Percentiles rank a stretch among this genome's conserved stretches.
Evolutionary conservation across 2,329 filamentous ascomycete genomes (phyloP).

Genomic region (Thielaviopsis ethacetica): DNA sequence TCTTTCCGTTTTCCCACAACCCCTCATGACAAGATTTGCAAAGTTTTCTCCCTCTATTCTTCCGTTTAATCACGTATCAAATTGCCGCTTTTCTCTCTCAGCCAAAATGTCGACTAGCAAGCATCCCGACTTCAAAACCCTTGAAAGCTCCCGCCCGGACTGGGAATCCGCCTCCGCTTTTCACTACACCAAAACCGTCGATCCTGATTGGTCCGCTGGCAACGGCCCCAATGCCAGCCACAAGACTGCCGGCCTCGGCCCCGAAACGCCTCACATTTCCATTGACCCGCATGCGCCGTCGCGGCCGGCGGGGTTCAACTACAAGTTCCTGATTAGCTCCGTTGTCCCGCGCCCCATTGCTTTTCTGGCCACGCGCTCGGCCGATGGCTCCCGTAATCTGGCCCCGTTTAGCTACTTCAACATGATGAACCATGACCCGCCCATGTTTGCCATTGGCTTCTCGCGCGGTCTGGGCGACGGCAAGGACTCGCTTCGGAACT

Average conservation of each 20-base stretch:
- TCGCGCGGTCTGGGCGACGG: constrained; percentile 29
- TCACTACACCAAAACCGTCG: constrained; percentile 44
- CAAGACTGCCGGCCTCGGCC: constrained; percentile 12
- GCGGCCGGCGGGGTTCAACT: constrained; percentile 56
- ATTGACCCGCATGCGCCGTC: constrained; percentile 69
- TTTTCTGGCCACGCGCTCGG: constrained; percentile 40
- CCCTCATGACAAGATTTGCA: neutral
- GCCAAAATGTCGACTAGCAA: constrained; percentile 4
- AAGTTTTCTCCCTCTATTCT: neutral
- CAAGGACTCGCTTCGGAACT: constrained; percentile 68
- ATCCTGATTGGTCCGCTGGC: constrained; percentile 50
- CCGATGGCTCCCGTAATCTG: constrained; percentile 53
- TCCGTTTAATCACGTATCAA: neutral
- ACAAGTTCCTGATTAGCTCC: constrained; percentile 77
- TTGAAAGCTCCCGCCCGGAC: constrained; percentile 48
- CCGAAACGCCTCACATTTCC: constrained; percentile 44
- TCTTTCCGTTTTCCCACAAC: neutral
- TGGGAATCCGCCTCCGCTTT: constrained; percentile 35
- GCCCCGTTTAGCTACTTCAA: constrained; percentile 82
- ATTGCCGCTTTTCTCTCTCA: constrained; percentile 6
- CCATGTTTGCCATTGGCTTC: constrained; percentile 54
- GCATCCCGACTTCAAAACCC: constrained; percentile 58
- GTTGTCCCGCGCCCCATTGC: constrained; percentile 71
- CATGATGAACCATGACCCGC: constrained; percentile 71
- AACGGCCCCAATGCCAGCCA: constrained; percentile 42